phyloP scores from a whole-genome alignment of 148 eudicot species.

The Vaccinium corymbosum region DNA sequence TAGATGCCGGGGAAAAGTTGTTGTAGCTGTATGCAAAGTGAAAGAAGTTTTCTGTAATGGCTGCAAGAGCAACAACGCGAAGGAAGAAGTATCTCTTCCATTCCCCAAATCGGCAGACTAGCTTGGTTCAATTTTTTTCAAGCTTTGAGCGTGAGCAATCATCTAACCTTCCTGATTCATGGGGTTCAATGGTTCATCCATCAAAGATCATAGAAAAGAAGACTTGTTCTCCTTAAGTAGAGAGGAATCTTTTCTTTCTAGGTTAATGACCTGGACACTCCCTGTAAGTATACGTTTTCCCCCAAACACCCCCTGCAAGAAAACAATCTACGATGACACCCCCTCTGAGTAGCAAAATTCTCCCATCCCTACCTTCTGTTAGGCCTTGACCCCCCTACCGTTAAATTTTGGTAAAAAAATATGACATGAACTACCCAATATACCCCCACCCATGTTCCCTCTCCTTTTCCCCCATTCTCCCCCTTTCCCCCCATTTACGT shows the following conservation, averaged over 20 bases:
- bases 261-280: too few relatives aligned
- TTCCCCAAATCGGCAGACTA: constrained; percentile 28
- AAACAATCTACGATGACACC: too few relatives aligned
- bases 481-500: too few relatives aligned
- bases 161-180: constrained; percentile 18
- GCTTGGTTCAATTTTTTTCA: constrained; percentile 28
- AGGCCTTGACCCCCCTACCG: too few relatives aligned
- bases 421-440: too few relatives aligned
- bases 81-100: constrained; percentile 34
- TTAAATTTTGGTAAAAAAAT: too few relatives aligned
- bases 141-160: constrained; percentile 23
- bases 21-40: constrained; percentile 20
- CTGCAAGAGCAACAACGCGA: constrained; percentile 36
- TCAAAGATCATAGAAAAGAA: constrained; percentile 15
- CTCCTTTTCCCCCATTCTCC: too few relatives aligned
- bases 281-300: too few relatives aligned
- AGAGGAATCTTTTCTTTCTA: constrained; percentile 41
- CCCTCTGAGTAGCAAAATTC: too few relatives aligned
- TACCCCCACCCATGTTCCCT: too few relatives aligned
- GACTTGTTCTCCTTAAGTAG: constrained; percentile 25
- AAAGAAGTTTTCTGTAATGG: constrained; percentile 30
- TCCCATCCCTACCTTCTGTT: too few relatives aligned
- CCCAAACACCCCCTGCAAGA: too few relatives aligned
- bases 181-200: constrained; percentile 20
- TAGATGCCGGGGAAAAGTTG: neutral